Conservation (phyloP, 495 filamentous ascomycete genomes). For the Penicillium ochrochloron region DNA sequence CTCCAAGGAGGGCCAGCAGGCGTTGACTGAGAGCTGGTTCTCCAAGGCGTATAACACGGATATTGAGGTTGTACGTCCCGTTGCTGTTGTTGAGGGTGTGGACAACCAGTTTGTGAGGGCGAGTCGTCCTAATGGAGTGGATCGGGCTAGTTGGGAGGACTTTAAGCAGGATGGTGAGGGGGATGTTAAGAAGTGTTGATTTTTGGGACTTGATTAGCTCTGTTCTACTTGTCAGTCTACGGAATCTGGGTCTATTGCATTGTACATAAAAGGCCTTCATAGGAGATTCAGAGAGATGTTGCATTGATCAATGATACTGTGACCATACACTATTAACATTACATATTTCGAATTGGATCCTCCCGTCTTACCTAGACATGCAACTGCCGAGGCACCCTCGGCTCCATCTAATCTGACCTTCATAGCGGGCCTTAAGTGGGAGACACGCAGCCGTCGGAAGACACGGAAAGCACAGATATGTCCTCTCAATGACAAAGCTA, state of each 20-base stretch:
- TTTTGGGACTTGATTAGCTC: neutral
- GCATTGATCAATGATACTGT: conserved; percentile 2
- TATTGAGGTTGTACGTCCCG: conserved; percentile 46
- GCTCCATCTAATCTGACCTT: neutral
- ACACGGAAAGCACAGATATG: neutral
- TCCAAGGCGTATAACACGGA: conserved; percentile 46
- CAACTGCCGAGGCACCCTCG: conserved; percentile 3
- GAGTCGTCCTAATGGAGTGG: conserved; percentile 48
- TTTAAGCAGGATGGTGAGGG: conserved; percentile 33
- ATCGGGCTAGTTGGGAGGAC: conserved; percentile 43
- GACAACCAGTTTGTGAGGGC: conserved; percentile 47
- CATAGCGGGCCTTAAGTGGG: neutral
- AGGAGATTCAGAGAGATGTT: neutral
- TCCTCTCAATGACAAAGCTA: neutral
- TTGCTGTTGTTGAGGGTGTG: conserved; percentile 44
- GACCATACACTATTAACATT: neutral
- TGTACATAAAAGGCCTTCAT: conserved; percentile 17
- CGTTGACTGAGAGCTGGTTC: conserved; percentile 47
- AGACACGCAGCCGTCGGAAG: conserved; percentile 3
- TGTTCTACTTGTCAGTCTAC: neutral
- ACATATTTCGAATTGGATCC: neutral
- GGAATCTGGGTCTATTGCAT: conserved; percentile 5
- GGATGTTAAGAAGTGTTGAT: conserved; percentile 32
- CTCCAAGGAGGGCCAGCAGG: conserved; percentile 21
- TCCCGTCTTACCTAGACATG: neutral